Percentiles rank a stretch among this genome's conserved stretches.
phyloP scores from a whole-genome alignment of 1,284 basidiomycete species.

The Schizophyllum amplum region DNA sequence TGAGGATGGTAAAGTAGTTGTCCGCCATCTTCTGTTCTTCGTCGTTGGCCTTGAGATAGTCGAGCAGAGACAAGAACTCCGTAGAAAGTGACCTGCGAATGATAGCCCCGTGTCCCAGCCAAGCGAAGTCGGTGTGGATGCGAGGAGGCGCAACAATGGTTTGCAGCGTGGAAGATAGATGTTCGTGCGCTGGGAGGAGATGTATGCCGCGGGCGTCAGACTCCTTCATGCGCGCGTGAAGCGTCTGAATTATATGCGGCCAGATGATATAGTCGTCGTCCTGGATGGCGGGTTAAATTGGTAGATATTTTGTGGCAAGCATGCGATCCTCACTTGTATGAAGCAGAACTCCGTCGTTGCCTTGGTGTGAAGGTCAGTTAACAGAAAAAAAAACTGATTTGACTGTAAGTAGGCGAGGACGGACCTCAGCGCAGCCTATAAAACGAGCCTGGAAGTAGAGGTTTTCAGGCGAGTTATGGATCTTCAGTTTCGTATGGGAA shows the following conservation, averaged over 20 bases:
- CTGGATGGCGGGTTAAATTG: slow-evolving; percentile 23
- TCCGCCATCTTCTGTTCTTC: slow-evolving; percentile 61
- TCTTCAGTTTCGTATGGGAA: slow-evolving; percentile 30
- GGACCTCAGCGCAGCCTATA: slow-evolving; percentile 42
- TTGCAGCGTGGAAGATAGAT: slow-evolving; percentile 41
- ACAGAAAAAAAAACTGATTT: not conserved
- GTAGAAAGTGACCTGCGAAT: slow-evolving; percentile 33
- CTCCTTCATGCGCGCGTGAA: slow-evolving; percentile 33
- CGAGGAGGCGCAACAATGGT: slow-evolving; percentile 22
- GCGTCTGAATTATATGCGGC: slow-evolving; percentile 44
- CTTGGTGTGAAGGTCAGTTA: slow-evolving; percentile 2
- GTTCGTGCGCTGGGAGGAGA: slow-evolving; percentile 54
- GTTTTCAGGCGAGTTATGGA: slow-evolving; percentile 53
- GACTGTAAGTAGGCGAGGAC: not conserved
- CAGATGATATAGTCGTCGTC: slow-evolving; percentile 62
- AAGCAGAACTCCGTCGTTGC: slow-evolving; percentile 48
- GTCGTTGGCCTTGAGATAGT: slow-evolving; percentile 31
- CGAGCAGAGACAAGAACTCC: slow-evolving; percentile 43
- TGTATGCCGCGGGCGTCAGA: slow-evolving; percentile 30
- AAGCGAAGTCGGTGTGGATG: slow-evolving; percentile 53
- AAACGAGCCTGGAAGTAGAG: slow-evolving; percentile 60
- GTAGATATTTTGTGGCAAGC: slow-evolving; percentile 1
- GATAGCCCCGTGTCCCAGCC: slow-evolving; percentile 60
- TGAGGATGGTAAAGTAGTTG: slow-evolving; percentile 58
- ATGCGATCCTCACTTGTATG: slow-evolving; percentile 39